Evolutionary conservation across 306 rosid species (phyloP), one percentile per base, ranked within the genome.

Genomic region (Aeschynomene evenia): DNA sequence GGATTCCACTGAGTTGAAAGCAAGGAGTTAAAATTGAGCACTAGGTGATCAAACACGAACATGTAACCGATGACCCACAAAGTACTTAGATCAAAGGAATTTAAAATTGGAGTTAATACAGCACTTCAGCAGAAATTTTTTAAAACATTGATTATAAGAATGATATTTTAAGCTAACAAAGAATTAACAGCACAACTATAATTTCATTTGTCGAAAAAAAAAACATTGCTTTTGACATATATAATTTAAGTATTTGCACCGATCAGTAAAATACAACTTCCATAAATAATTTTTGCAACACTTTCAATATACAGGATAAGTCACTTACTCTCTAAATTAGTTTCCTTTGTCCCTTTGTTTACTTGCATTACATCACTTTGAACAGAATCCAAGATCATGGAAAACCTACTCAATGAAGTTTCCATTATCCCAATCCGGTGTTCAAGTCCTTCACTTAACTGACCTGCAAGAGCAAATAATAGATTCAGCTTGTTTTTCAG

Each of bases 331-430:
- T 91, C 97, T 60, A 91, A 61, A 54, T 45, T 77, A 62, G 82
- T 66, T 73, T 95, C 96, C 81, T 95, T 91, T 75, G 84, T 86
- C 68, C 97, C 99, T 80, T 80, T 91, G 86, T 79, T 86, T 77
- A 83, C 86, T 77, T 95, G 97, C 87, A 95, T 84, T 40, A 87
- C 81, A 15, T 95, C 97, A 68, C 87, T 83, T 72, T 89, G 97
- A 70, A 95, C 68, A 81, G 99, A 95, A 81, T 95, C 99, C 93
- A 95, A 77, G 75, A 89, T 83, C 91, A 91, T 91, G 33, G 89
- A 87, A 33, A 91, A 86, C 86, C 89, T 87, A 76, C 71, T 89
- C 70, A 95, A 69, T 75, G 97, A 86, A 73, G 90, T 89, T 89
- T 95, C 97, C 85, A 95, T 87, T 61, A 81, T 60, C 82, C 90